Base-by-base conservation (phyloP, 352 stramenopile genomes). In the Phytophthora sansomeana region DNA sequence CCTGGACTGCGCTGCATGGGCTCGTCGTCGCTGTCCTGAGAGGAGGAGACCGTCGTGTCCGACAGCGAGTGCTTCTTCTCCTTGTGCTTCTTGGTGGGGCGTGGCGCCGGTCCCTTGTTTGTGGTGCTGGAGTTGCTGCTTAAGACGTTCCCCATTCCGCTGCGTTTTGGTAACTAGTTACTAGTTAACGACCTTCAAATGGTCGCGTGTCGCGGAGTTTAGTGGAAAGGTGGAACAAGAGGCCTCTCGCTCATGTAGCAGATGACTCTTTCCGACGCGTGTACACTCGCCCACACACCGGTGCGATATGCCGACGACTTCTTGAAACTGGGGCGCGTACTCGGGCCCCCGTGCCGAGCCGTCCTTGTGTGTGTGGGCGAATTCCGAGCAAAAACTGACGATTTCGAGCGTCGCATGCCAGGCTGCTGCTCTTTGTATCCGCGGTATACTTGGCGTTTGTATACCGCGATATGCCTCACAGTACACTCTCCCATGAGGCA, bases 21-120 rank as follows among this genome's bases (percentile, higher is more conserved):
- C 19, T 66, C 58, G 32, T 83, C 69, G 35, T 81, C 73, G 47
- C 65, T 78, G 55, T 70, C 64, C 53, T 58, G 53, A n/a, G 56
- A 81, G 13, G 75, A 78, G 11, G 77, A 78, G 9, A 80, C 58
- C 3, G 80, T 87, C 50, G 77, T 82, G 33, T 86, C 76, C 1
- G 82, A 91, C n/a, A 88, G 63, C 60, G 78, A 78, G 59, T 88
- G 74, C 42, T 58, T 57, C 49, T 85, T 87, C 35, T 71, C 54
- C 42, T 53, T 49, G 29, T 7, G 38, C 16, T 36, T 49, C 43
- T 44, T 33, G 26, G 30, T 16, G 11, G 41, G 24, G 16, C 3
- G 28, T 38, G 26, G 30, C n/a, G 42, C 24, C 58, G 21, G 17
- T 24, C 21, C 21, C 21, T 24, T 24, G 21, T 24, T 1, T 24